Evolutionary conservation across 805 yeast genomes (phyloP), one percentile per base, ranked within the genome.

Genomic region (Tetrapisispora namnaoensis): DNA sequence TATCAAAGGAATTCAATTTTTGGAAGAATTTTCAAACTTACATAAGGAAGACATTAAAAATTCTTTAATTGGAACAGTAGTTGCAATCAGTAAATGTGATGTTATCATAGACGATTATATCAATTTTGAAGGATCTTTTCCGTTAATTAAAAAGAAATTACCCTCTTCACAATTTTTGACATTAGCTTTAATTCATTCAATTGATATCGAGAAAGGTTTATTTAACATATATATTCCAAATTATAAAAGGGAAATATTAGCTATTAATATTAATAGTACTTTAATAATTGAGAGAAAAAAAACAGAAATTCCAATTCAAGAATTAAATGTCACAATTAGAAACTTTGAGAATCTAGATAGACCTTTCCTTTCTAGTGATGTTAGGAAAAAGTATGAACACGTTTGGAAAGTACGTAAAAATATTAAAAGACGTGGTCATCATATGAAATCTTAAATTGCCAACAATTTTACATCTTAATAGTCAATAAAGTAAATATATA

Each of bases 131-230:
- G 58, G 56, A n/a, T 54, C 52, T 0, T 51, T 65, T 10, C 70
- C 69, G 17, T 46, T 66, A 4, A 41, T 63, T 7, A 51, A 49
- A 3, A 30, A 28, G 0, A n/a, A 38, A 18, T 24, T 52, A 9
- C 17, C 17, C 4, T 41, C 53, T 21, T 32, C 46, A 18, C 24
- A 42, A 8, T 63, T 56, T 49, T 36, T 55, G 9, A 49, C 59
- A 14, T 47, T 83, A 34, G 80, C 77, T 1, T 68, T 86, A 44
- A 70, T 87, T 0, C 96, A 88, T 58, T 83, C 91, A 1, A 65
- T 86, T 13, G 75, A 82, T 54, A 49, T 52, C 0, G 49, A 51
- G 0, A 57, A 65, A 1, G 58, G 67, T 10, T 53, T 67, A 16
- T 56, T 85, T 41, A 80, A 83, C 49, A 45, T 87, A 1, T 80